These are phyloP conservation scores for carrot (Daucus carota) DNA, from an alignment of 129 eudicot genomes.

Conservation along the genomic window DH1_v3.0 NC_030383.2:45868501-45869000, in stretches of 20 bases:
- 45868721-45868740: slow-evolving; percentile 17
- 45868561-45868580: not conserved
- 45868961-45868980: slow-evolving; percentile 7
- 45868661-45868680: not conserved
- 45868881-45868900: slow-evolving; percentile 5
- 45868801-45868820: slow-evolving; percentile 13
- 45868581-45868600: slow-evolving; percentile 10
- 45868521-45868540: not conserved
- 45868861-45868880: not conserved
- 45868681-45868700: slow-evolving; percentile 1
- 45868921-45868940: slow-evolving; percentile 2
- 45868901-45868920: not conserved
- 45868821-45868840: slow-evolving; percentile 22
- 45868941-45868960: slow-evolving; percentile 3
- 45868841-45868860: slow-evolving; percentile 9
- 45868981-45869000: slow-evolving; percentile 15
- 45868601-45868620: not conserved
- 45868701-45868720: slow-evolving; percentile 18
- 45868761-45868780: slow-evolving; percentile 16
- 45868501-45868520: slow-evolving; percentile 9
- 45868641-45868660: slow-evolving; percentile 10
- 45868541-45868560: not conserved
- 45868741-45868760: slow-evolving; percentile 6
- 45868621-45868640: slow-evolving; percentile 7
- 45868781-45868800: slow-evolving; percentile 4